Evolutionary conservation across 768 basidiomycete species (phyloP), one percentile per base, ranked within the genome.

Genomic region (Lentinula sp.): DNA sequence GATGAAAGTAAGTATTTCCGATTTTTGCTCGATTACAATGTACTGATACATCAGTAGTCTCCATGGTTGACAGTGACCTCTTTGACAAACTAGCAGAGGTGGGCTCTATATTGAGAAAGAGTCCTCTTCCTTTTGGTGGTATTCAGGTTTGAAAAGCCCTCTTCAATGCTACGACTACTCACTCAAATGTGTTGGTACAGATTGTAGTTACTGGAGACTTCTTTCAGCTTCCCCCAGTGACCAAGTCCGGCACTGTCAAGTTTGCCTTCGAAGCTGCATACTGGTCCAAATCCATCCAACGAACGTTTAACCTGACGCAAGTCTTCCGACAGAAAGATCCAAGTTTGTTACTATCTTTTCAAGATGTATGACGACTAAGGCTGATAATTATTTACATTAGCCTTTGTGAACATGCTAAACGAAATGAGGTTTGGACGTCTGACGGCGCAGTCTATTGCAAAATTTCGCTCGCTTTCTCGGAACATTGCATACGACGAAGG

Each of bases 131-230:
- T 0, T 98, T 98, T 62, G 97, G 97, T 40, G 97, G 93, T 1
- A 95, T 98, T 31, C 96, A 98, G 79, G 90, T 90, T 39, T 9
- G 70, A 58, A 15, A 9, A n/a, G 1, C 2, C 28, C 40, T 59
- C 48, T 48, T 18, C 18, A 6, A 31, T 7, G 3, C n/a, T 18
- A 59, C 16, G 7, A 16, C n/a, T 21, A 28, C 59, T 50, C 48
- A 51, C 18, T 43, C 57, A 16, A 45, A 45, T 18, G 16, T 7
- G 49, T 6, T 40, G 10, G 23, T 57, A 6, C 69, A 94, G 91
- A 74, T 98, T 43, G 80, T 98, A 62, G 87, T 98, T 23, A 96
- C 95, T 1, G 97, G 97, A 7, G 97, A 99, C 70, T 98, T 98
- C 76, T 98, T 98, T 76, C 96, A 99, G 71, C 83, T 99, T 4